Evolutionary conservation across 176 grass and related monocot genomes (phyloP).

Genomic region (Guadua angustifolia): DNA sequence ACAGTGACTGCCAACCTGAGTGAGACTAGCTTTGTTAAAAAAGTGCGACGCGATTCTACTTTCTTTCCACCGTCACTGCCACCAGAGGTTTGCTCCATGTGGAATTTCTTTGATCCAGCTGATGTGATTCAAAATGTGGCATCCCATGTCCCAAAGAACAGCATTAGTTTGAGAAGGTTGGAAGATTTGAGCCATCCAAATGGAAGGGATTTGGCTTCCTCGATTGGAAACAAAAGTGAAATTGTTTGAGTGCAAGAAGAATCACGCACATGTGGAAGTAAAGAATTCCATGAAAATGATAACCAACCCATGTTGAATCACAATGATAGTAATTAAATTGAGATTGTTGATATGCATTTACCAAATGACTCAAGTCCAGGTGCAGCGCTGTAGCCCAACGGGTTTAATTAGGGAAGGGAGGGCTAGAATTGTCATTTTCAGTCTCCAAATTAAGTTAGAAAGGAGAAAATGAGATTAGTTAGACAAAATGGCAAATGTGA

Average conservation of each 20-base stretch:
- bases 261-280: neutral
- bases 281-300: conserved; percentile 16
- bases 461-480: too few relatives aligned
- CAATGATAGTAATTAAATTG: conserved; percentile 25
- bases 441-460: too few relatives aligned
- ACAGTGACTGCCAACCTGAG: conserved; percentile 45
- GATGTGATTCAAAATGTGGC: conserved; percentile 18
- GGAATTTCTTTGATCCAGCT: conserved; percentile 70
- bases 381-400: too few relatives aligned
- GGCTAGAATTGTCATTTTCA: too few relatives aligned
- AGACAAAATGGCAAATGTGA: too few relatives aligned
- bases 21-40: conserved; percentile 40
- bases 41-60: conserved; percentile 1
- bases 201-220: conserved; percentile 24
- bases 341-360: conserved; percentile 19
- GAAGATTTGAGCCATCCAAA: neutral
- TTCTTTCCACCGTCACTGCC: conserved; percentile 1
- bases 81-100: conserved; percentile 39
- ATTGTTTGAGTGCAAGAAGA: conserved; percentile 21
- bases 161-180: neutral
- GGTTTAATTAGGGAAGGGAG: too few relatives aligned
- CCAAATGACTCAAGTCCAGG: conserved; percentile 18
- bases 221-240: conserved; percentile 31
- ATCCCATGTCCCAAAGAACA: conserved; percentile 16
- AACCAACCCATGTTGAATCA: neutral